Percentiles rank a stretch among this genome's conserved stretches.
Evolutionary conservation across 306 rosid genomes (phyloP).

Genomic region (Lathyrus oleraceus): DNA sequence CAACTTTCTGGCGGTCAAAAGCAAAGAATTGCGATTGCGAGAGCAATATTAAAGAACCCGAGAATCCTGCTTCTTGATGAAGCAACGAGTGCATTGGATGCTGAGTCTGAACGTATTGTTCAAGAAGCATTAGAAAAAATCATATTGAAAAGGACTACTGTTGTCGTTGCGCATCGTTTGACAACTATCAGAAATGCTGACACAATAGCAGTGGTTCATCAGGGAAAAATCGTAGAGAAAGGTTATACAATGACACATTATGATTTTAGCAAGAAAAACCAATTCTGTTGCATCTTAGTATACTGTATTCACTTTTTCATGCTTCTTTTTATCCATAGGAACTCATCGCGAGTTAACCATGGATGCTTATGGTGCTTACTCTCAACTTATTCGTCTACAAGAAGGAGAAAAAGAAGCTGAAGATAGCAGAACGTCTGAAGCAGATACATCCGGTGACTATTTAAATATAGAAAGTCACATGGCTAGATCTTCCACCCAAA

Average conservation of each 20-base stretch:
- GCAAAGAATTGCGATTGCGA: constrained; percentile 94
- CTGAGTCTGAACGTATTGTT: constrained; percentile 89
- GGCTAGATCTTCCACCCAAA: constrained; percentile 34
- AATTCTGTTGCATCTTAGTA: constrained; percentile 8
- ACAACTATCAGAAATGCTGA: constrained; percentile 83
- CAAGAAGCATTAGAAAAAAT: constrained; percentile 76
- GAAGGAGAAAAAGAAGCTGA: constrained; percentile 49
- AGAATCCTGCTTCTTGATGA: constrained; percentile 88
- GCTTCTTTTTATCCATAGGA: constrained; percentile 48
- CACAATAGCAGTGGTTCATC: constrained; percentile 77
- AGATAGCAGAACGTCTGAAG: constrained; percentile 18
- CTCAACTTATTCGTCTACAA: constrained; percentile 79
- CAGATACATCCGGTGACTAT: constrained; percentile 26
- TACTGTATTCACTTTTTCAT: constrained; percentile 21
- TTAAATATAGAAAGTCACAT: constrained; percentile 33
- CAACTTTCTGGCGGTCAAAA: constrained; percentile 96
- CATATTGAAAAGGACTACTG: constrained; percentile 71
- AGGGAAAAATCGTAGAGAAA: constrained; percentile 77
- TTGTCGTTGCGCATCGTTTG: constrained; percentile 92
- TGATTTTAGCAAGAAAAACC: neutral
- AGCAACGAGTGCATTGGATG: constrained; percentile 90
- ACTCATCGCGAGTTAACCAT: constrained; percentile 63
- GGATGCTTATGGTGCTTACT: constrained; percentile 71
- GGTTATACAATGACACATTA: constrained; percentile 42
- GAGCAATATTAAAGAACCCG: constrained; percentile 91